phyloP scores from a whole-genome alignment of 202 grass and related monocot species.

The Thinopyrum obtusiflorum region DNA sequence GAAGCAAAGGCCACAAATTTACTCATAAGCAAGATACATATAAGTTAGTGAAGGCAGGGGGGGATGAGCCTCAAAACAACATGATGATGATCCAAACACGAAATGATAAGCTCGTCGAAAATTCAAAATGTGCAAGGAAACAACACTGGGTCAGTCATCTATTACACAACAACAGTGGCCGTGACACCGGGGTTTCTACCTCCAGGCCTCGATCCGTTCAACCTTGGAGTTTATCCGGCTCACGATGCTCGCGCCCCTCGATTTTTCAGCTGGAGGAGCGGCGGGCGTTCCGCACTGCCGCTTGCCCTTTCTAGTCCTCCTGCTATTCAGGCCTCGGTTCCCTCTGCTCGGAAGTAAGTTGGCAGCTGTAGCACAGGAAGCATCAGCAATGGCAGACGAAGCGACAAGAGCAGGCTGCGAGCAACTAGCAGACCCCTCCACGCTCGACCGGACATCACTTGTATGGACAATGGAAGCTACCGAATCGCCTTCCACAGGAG shows the following conservation, averaged over 20 bases:
- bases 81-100: constrained; percentile 33
- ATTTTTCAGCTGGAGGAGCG: constrained; percentile 46
- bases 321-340: constrained; percentile 36
- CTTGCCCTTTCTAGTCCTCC: constrained; percentile 65
- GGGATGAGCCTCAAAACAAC: background rate
- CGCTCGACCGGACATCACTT: constrained; percentile 18
- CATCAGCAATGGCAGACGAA: constrained; percentile 27
- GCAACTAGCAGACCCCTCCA: constrained; percentile 28
- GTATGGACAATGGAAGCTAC: constrained; percentile 7
- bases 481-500: background rate
- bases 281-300: constrained; percentile 35
- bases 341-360: constrained; percentile 51
- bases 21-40: constrained; percentile 34
- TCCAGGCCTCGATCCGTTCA: constrained; percentile 86
- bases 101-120: constrained; percentile 35
- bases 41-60: constrained; percentile 15
- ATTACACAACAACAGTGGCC: constrained; percentile 27
- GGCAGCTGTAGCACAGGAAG: constrained; percentile 25
- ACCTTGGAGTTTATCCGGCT: constrained; percentile 70
- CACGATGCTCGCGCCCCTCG: constrained; percentile 64
- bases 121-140: constrained; percentile 43
- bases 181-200: constrained; percentile 38
- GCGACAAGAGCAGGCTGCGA: constrained; percentile 27
- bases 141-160: constrained; percentile 43
- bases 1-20: constrained; percentile 8